phyloP scores from a whole-genome alignment of 2,329 filamentous ascomycete species.

The Mollisiaceae sp. region DNA sequence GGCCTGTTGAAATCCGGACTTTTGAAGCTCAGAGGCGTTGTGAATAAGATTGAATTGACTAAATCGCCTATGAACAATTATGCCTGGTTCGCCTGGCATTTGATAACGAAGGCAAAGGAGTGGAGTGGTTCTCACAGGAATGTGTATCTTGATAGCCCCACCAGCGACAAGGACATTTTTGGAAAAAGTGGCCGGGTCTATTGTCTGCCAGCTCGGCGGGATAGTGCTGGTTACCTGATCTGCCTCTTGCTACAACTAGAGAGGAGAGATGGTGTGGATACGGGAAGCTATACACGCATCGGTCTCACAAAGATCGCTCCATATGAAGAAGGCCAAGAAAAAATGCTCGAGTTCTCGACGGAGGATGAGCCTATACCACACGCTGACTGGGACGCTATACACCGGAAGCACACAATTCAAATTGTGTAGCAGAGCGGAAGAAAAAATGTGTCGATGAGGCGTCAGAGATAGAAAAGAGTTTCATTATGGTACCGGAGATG shows the following conservation, averaged over 20 bases:
- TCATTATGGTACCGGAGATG: background rate
- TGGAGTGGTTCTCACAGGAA: background rate
- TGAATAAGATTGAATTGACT: slow-evolving; percentile 1
- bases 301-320: background rate
- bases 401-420: background rate
- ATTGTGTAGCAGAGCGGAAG: background rate
- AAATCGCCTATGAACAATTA: background rate
- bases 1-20: background rate
- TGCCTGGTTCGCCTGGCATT: background rate
- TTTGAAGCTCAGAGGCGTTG: background rate
- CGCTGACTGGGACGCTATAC: background rate
- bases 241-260: slow-evolving; percentile 6
- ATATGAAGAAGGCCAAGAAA: background rate
- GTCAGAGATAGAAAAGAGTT: no score
- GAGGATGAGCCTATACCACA: background rate
- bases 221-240: background rate
- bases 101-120: background rate
- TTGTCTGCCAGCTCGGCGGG: slow-evolving; percentile 2
- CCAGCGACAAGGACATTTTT: background rate
- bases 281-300: background rate
- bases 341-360: background rate
- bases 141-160: slow-evolving; percentile 1
- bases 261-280: background rate
- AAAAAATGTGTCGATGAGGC: no score
- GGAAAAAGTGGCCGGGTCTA: background rate